phyloP scores from a whole-genome alignment of 1,139 yeast species.

The Suhomyces guaymorum region DNA sequence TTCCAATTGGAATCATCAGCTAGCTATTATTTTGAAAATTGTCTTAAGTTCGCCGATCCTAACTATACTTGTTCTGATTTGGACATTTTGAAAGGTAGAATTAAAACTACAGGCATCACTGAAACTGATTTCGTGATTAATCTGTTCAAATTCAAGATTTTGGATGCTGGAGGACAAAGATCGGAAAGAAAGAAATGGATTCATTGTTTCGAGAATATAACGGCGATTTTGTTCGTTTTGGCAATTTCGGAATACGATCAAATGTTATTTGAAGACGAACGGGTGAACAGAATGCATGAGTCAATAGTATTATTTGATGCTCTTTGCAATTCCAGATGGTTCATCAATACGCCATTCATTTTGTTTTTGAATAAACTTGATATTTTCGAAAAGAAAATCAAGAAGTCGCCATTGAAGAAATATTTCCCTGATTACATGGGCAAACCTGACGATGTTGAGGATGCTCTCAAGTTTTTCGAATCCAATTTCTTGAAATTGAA shows the following conservation, averaged over 20 bases:
- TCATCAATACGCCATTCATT: conserved; percentile 81
- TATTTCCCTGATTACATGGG: conserved; percentile 77
- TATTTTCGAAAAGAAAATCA: conserved; percentile 69
- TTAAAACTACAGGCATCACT: conserved; percentile 94
- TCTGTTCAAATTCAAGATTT: conserved; percentile 66
- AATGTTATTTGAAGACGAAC: conserved; percentile 82
- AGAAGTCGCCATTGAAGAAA: conserved; percentile 59
- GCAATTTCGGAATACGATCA: conserved; percentile 95
- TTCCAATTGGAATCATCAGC: conserved; percentile 86
- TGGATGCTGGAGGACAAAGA: conserved; percentile 98
- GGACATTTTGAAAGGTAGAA: conserved; percentile 86
- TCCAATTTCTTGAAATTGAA: conserved; percentile 61
- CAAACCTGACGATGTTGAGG: conserved; percentile 59
- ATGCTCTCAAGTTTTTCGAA: conserved; percentile 68
- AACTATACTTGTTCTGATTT: conserved; percentile 71
- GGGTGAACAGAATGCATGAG: conserved; percentile 90
- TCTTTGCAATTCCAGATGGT: conserved; percentile 84
- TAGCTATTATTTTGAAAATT: conserved; percentile 71
- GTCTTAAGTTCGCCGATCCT: conserved; percentile 61
- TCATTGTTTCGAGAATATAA: conserved; percentile 90
- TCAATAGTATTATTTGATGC: conserved; percentile 82
- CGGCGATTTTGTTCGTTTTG: conserved; percentile 86
- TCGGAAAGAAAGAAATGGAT: conserved; percentile 95
- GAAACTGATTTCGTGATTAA: conserved; percentile 79
- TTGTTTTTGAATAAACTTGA: conserved; percentile 88